phyloP scores from a whole-genome alignment of 2,329 filamentous ascomycete genomes.

The Xylariaceae sp. region DNA sequence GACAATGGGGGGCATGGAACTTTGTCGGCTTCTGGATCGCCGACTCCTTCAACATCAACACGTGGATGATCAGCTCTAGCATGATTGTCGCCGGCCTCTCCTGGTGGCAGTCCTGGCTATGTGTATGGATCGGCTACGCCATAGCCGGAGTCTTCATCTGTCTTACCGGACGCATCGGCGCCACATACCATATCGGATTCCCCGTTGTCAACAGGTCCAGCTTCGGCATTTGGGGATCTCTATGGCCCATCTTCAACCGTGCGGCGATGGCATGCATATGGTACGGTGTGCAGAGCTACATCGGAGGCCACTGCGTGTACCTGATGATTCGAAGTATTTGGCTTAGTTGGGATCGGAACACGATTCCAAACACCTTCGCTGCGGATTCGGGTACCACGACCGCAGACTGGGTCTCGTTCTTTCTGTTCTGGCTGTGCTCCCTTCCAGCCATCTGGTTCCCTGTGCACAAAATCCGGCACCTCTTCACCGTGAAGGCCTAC shows the following conservation, averaged over 20 bases:
- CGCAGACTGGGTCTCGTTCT: conserved; percentile 73
- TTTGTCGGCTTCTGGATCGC: conserved; percentile 87
- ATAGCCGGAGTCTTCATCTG: conserved; percentile 74
- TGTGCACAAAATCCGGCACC: conserved; percentile 80
- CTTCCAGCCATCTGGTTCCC: conserved; percentile 86
- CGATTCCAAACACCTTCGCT: conserved; percentile 64
- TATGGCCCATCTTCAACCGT: conserved; percentile 87
- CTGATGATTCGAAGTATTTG: conserved; percentile 87
- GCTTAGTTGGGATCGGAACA: conserved; percentile 57
- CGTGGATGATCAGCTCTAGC: conserved; percentile 87
- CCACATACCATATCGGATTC: conserved; percentile 84
- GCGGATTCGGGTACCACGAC: conserved; percentile 66
- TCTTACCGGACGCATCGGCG: conserved; percentile 76
- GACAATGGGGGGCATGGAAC: conserved; percentile 84
- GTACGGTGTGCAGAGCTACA: conserved; percentile 84
- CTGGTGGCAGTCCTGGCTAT: conserved; percentile 92
- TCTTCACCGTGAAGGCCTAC: conserved; percentile 87
- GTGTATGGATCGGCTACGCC: conserved; percentile 80
- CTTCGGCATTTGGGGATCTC: conserved; percentile 83
- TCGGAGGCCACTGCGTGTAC: conserved; percentile 79
- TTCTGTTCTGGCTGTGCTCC: conserved; percentile 79
- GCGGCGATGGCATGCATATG: conserved; percentile 84
- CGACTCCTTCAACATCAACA: conserved; percentile 85
- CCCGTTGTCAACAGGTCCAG: conserved; percentile 73
- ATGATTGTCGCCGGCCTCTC: conserved; percentile 75